Percentiles rank a stretch among this genome's conserved stretches.
phyloP scores from a whole-genome alignment of 1,284 basidiomycete genomes.

The Ganoderma sinense region DNA sequence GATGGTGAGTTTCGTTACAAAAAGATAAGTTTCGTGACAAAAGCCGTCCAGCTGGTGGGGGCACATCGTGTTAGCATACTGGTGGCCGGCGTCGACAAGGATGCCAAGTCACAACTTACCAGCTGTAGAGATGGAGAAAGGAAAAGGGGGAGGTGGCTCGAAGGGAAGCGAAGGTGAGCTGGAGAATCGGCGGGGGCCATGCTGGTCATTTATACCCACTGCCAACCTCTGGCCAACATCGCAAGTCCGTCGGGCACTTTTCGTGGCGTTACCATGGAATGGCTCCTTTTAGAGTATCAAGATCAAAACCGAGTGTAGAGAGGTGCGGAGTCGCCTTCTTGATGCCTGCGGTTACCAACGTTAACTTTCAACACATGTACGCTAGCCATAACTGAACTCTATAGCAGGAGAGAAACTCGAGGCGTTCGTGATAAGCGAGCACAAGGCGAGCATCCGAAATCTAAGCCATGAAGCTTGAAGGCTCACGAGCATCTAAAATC shows the following conservation, averaged over 20 bases:
- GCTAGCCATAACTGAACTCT: not conserved
- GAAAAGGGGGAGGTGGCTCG: not conserved
- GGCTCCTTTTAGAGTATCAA: no score
- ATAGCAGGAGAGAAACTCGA: not conserved
- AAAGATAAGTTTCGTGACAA: not conserved
- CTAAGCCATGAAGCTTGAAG: not conserved
- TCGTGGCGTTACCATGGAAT: not conserved
- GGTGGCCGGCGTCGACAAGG: not conserved
- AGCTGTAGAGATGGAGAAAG: not conserved
- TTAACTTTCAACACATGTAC: not conserved
- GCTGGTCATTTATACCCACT: not conserved
- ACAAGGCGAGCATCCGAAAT: not conserved
- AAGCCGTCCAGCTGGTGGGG: not conserved
- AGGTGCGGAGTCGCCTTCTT: not conserved
- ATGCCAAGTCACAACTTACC: not conserved
- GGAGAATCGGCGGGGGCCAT: not conserved
- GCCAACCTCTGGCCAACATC: no score
- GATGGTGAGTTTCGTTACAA: not conserved
- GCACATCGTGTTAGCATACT: not conserved
- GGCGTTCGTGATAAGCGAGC: not conserved
- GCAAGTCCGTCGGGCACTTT: not conserved
- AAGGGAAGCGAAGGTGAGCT: not conserved
- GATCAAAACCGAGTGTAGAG: not conserved
- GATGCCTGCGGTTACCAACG: not conserved
- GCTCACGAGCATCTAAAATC: no score